Evolutionary conservation across 441 rosid species (phyloP).

Genomic region (Erysimum cheiri): DNA sequence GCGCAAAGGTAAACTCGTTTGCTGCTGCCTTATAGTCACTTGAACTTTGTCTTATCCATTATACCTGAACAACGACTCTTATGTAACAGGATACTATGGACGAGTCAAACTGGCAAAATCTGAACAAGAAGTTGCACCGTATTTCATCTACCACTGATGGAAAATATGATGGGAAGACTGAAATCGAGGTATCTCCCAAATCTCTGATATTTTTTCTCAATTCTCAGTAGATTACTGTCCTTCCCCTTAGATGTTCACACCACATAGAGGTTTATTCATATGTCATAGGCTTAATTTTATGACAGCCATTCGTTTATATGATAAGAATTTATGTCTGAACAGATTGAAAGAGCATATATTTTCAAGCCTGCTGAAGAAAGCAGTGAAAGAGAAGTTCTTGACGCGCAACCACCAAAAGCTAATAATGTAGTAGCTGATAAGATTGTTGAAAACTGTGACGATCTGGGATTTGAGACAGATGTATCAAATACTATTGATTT

Average conservation of each 20-base stretch:
- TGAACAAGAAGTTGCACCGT: constrained; percentile 78
- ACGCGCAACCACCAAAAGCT: constrained; percentile 41
- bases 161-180: constrained; percentile 81
- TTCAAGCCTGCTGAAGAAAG: constrained; percentile 54
- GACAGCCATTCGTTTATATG: constrained; percentile 28
- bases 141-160: constrained; percentile 92
- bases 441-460: constrained; percentile 45
- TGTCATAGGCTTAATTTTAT: constrained; percentile 9
- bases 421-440: constrained; percentile 44
- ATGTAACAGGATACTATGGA: constrained; percentile 76
- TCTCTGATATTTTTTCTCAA: constrained; percentile 17
- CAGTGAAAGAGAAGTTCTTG: constrained; percentile 39
- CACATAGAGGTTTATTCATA: constrained; percentile 13
- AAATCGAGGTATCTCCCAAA: constrained; percentile 62
- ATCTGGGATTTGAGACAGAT: constrained; percentile 36
- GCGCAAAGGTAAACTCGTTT: constrained; percentile 69
- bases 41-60: constrained; percentile 31
- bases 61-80: constrained; percentile 27
- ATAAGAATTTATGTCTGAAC: constrained; percentile 45
- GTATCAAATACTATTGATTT: constrained; percentile 42
- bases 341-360: constrained; percentile 76
- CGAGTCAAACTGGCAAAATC: constrained; percentile 76
- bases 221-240: constrained; percentile 23
- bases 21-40: constrained; percentile 24
- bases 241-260: constrained; percentile 12